A percentile compares a stretch with the other conserved stretches of the same genome.
These are phyloP conservation scores for Sporobolomyces phaffii DNA, from an alignment of 768 basidiomycete species.

Conservation along the genomic window DNA sequence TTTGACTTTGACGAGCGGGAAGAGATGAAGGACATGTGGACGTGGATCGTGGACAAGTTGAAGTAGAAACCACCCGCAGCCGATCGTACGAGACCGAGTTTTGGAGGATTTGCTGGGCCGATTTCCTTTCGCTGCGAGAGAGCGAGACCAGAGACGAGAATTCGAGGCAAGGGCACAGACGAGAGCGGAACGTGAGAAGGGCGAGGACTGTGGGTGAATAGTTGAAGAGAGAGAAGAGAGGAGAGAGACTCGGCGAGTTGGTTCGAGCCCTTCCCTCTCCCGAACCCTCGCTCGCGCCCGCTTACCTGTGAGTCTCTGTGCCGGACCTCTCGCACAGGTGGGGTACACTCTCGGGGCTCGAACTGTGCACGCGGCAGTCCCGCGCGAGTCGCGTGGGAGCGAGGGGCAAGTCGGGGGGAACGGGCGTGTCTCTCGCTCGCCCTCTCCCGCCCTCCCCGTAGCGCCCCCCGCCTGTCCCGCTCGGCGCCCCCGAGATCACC, in stretches of 20 bases:
- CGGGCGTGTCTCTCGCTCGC: background rate
- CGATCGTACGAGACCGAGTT: background rate
- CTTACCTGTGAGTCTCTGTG: too few species aligned
- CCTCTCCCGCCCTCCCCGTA: background rate
- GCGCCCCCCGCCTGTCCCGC: background rate
- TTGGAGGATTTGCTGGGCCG: too few species aligned
- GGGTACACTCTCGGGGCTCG: too few species aligned
- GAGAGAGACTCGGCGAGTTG: too few species aligned
- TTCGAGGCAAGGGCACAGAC: background rate
- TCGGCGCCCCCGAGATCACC: background rate
- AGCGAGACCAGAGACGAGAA: background rate
- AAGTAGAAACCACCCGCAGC: background rate
- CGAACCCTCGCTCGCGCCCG: too few species aligned
- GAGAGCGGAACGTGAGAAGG: background rate
- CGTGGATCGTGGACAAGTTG: background rate
- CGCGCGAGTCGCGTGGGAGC: too few species aligned
- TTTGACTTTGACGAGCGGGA: slow-evolving; percentile 19
- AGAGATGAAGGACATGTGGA: slow-evolving; percentile 23
- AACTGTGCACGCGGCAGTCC: too few species aligned
- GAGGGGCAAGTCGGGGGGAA: too few species aligned
- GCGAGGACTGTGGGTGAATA: background rate
- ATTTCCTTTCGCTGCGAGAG: too few species aligned
- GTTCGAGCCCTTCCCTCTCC: too few species aligned
- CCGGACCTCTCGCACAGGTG: too few species aligned
- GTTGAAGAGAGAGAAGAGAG: background rate